Percentiles rank a stretch among this genome's conserved stretches.
phyloP scores from a whole-genome alignment of 2,329 filamentous ascomycete genomes.

The Paracorniculantispora psalliotae region DNA sequence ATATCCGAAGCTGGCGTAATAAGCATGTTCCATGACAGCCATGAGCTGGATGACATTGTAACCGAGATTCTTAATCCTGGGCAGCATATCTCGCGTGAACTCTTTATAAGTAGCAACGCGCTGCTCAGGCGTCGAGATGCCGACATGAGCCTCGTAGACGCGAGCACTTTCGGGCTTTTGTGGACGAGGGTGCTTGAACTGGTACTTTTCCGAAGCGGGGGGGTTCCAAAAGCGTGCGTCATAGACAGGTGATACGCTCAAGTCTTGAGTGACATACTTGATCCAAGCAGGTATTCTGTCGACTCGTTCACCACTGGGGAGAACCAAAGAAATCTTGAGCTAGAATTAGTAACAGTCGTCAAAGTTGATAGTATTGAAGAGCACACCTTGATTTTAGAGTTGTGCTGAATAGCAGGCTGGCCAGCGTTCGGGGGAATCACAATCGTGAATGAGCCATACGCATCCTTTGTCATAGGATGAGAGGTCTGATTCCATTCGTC shows the following conservation, averaged over 20 bases:
- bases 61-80: slow-evolving; percentile 80
- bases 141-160: slow-evolving; percentile 98
- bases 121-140: slow-evolving; percentile 88
- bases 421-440: slow-evolving; percentile 68
- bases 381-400: slow-evolving; percentile 89
- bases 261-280: slow-evolving; percentile 91
- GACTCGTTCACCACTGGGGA: slow-evolving; percentile 72
- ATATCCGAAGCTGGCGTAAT: slow-evolving; percentile 98
- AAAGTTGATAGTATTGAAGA: background rate
- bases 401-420: slow-evolving; percentile 76
- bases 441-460: slow-evolving; percentile 84
- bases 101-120: slow-evolving; percentile 94
- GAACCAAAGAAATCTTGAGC: slow-evolving; percentile 71
- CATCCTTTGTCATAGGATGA: slow-evolving; percentile 81
- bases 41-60: slow-evolving; percentile 99
- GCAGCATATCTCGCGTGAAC: slow-evolving; percentile 88
- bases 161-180: slow-evolving; percentile 80
- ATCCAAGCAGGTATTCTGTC: slow-evolving; percentile 96
- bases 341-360: background rate
- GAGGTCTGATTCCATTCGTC: slow-evolving; percentile 82
- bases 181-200: slow-evolving; percentile 77
- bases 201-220: slow-evolving; percentile 67
- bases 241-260: slow-evolving; percentile 83
- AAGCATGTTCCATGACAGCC: slow-evolving; percentile 99
- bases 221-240: slow-evolving; percentile 98